These are phyloP conservation scores for Cyclotella distinguenda DNA, from an alignment of 108 stramenopile genomes.

Conservation along the genomic window DNA sequence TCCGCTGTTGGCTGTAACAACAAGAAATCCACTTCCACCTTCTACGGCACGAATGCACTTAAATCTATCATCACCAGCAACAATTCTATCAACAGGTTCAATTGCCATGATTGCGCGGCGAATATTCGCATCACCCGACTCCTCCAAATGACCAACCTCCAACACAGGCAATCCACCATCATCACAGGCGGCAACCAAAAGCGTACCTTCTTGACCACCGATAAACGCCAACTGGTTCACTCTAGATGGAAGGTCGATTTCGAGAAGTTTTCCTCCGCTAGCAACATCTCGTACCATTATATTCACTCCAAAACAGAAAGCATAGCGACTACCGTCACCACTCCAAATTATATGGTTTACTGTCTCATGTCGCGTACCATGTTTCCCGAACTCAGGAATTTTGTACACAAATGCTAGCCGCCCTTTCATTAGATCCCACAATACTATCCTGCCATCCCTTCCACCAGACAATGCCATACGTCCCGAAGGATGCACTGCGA, in stretches of 20 bases:
- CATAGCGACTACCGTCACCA: conserved; percentile 72
- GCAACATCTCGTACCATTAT: conserved; percentile 79
- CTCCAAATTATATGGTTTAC: conserved; percentile 70
- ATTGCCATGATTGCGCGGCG: conserved; percentile 88
- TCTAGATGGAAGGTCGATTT: conserved; percentile 68
- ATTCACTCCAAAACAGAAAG: conserved; percentile 64
- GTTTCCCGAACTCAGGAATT: conserved; percentile 29
- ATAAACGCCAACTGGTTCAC: conserved; percentile 80
- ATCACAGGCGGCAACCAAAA: conserved; percentile 86
- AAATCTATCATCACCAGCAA: conserved; percentile 84
- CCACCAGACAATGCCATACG: conserved; percentile 82
- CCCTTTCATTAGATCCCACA: conserved; percentile 91
- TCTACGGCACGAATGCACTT: conserved; percentile 73
- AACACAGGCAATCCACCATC: conserved; percentile 88
- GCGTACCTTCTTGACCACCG: conserved; percentile 64
- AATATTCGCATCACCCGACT: conserved; percentile 46
- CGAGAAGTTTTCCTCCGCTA: conserved; percentile 73
- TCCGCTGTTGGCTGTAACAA: conserved; percentile 84
- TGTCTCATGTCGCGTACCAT: conserved; percentile 42
- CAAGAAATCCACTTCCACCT: conserved; percentile 60
- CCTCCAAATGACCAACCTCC: conserved; percentile 52
- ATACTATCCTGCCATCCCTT: conserved; percentile 73
- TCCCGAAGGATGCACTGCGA: conserved; percentile 84
- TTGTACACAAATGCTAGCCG: conserved; percentile 76
- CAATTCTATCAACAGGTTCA: conserved; percentile 77